Conservation (phyloP, 2,329 filamentous ascomycete species). For the Alternaria incomplexa region DNA sequence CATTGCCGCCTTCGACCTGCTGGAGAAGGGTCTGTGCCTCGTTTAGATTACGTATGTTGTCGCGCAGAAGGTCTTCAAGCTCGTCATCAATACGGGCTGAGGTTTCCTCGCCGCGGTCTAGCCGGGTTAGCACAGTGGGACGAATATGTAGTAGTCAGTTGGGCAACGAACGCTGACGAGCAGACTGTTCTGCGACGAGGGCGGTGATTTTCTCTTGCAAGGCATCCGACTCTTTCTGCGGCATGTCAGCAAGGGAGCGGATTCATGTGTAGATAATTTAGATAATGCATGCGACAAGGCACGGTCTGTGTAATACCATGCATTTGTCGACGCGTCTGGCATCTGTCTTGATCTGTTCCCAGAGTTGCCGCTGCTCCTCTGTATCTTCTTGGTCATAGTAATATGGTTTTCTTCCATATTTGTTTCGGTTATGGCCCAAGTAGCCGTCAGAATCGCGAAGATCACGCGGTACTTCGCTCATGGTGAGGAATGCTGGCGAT, state of each 20-base stretch:
- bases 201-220: constrained; percentile 42
- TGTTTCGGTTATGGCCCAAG: not conserved
- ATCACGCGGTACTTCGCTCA: not conserved
- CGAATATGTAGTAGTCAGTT: not conserved
- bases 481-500: not conserved
- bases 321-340: not conserved
- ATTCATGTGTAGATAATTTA: not conserved
- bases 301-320: not conserved
- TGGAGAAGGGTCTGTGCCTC: constrained; percentile 53
- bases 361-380: not conserved
- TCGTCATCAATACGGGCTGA: constrained; percentile 53
- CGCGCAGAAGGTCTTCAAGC: constrained; percentile 54
- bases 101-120: constrained; percentile 44
- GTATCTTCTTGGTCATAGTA: not conserved
- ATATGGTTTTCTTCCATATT: not conserved
- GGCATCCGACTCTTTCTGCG: constrained; percentile 39
- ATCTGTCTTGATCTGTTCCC: not conserved
- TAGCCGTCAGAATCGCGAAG: not conserved
- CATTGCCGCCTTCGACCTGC: constrained; percentile 50
- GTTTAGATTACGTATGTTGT: constrained; percentile 56
- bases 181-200: constrained; percentile 36
- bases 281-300: not conserved
- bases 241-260: constrained; percentile 5
- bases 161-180: constrained; percentile 31
- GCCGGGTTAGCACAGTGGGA: constrained; percentile 7